Evolutionary conservation across 495 filamentous ascomycete species (phyloP).

Genomic region (Talaromyces thailandensis): DNA sequence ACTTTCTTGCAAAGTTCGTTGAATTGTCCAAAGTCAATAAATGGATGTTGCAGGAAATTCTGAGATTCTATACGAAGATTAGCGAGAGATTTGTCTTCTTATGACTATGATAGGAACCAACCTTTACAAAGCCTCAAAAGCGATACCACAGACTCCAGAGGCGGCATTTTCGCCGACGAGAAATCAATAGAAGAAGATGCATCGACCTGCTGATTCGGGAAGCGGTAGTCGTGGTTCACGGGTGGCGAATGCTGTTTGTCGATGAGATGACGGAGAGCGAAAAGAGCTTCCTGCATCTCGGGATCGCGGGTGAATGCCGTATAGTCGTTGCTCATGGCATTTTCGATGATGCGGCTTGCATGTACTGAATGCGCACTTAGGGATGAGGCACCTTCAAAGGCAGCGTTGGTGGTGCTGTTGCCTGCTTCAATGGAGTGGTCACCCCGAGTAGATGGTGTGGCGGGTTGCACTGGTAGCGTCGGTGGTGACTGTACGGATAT

Average conservation of each 20-base stretch:
- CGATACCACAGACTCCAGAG: constrained; percentile 38
- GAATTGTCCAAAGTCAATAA: constrained; percentile 43
- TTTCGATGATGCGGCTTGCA: constrained; percentile 53
- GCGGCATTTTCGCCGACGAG: constrained; percentile 46
- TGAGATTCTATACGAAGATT: constrained; percentile 10
- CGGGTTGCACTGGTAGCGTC: constrained; percentile 27
- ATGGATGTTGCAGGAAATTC: constrained; percentile 16
- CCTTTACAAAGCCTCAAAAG: constrained; percentile 43
- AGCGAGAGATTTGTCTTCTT: constrained; percentile 2
- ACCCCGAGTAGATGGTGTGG: not conserved
- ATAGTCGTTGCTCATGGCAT: constrained; percentile 43
- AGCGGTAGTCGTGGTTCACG: constrained; percentile 30
- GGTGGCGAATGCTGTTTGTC: constrained; percentile 27
- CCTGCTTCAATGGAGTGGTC: not conserved
- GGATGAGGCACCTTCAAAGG: constrained; percentile 53
- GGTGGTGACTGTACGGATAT: constrained; percentile 14
- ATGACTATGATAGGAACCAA: constrained; percentile 7
- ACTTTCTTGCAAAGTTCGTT: constrained; percentile 49
- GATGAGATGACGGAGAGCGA: constrained; percentile 45
- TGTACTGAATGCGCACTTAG: constrained; percentile 54
- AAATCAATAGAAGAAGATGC: constrained; percentile 25
- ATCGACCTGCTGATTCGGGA: constrained; percentile 31
- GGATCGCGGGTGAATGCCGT: constrained; percentile 37
- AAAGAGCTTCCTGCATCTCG: constrained; percentile 47
- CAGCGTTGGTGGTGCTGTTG: constrained; percentile 16